These are phyloP conservation scores for Areca catechu DNA, from an alignment of 176 grass and related monocot species.

Conservation along the genomic window DNA sequence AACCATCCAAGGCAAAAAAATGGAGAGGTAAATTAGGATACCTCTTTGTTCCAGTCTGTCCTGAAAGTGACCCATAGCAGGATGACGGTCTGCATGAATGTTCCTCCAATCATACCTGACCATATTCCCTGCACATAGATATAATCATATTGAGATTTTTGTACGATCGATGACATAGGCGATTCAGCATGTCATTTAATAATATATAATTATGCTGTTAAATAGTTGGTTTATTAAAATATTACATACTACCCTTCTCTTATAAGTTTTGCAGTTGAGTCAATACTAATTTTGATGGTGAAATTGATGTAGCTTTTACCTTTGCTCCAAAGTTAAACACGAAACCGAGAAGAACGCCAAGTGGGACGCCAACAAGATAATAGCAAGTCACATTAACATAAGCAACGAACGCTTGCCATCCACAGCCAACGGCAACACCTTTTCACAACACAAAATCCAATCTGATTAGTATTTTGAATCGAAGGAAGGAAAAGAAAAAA, in stretches of 20 bases:
- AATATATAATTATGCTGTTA: too few relatives aligned
- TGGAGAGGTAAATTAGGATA: background rate
- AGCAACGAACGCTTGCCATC: slow-evolving; percentile 63
- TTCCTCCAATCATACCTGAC: slow-evolving; percentile 74
- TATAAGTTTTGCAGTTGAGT: too few relatives aligned
- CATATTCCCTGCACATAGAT: slow-evolving; percentile 26
- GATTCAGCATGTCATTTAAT: too few relatives aligned
- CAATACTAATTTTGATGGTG: too few relatives aligned
- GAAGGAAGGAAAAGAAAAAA: background rate
- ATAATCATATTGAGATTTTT: too few relatives aligned
- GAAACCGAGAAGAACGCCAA: slow-evolving; percentile 8
- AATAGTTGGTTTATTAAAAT: too few relatives aligned
- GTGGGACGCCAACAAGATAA: slow-evolving; percentile 20
- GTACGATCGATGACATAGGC: too few relatives aligned
- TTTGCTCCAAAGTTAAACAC: slow-evolving; percentile 1
- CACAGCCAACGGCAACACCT: slow-evolving; percentile 61
- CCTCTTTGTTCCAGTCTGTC: slow-evolving; percentile 54
- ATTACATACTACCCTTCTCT: too few relatives aligned
- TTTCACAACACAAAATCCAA: background rate
- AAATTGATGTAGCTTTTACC: background rate
- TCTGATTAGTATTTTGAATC: background rate
- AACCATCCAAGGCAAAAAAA: too few relatives aligned
- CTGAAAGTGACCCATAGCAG: slow-evolving; percentile 49
- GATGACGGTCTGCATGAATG: slow-evolving; percentile 63
- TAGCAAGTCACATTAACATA: slow-evolving; percentile 66